Base-by-base conservation (phyloP, 2,329 filamentous ascomycete genomes). In the Claviceps sp. region DNA sequence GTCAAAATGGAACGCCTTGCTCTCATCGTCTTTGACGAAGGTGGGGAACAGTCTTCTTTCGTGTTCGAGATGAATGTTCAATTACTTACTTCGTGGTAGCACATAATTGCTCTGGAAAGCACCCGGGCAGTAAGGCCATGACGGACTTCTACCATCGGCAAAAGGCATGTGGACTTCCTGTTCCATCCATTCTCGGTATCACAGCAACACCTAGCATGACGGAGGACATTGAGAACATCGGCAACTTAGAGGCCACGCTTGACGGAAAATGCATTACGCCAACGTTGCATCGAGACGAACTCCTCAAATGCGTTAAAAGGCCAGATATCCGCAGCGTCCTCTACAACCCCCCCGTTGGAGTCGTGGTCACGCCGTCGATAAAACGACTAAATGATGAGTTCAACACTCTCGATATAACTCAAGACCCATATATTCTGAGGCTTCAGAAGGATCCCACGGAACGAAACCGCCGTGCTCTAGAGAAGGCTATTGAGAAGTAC, bases 11-110 rank as follows among this genome's bases (percentile, higher is more conserved):
- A 70, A 0, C 71, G 70, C 2, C 66, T 95, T 22, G 74, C 82
- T 5, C 70, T 95, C 4, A 67, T 94, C 16, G 76, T 95, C 0
- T 86, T 95, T 58, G 89, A 95, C 60, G 89, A 95, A 79, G 86
- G 86, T 84, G 62, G 50, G 67, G 55, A 9, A 20, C 29, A 4
- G 4, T 20, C 42, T 23, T 8, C 6, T 44, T 23, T 26, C 8
- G 2, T 20, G 16, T 26, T 16, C 17, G 13, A 16, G 3, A 17
- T 26, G 11, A 22, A 5, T 6, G 20, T n/a, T 43, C 16, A 34
- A 39, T 43, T n/a, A n/a, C 50, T 52, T 17, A 54, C 47, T 17
- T 22, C 2, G 17, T 20, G 4, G 20, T 8, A 86, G 88, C 86
- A 9, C 88, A 95, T 61, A 82, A 89, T 62, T 91, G 86, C 58